phyloP scores from a whole-genome alignment of 2,329 filamentous ascomycete genomes.

The Fusarium hostae region DNA sequence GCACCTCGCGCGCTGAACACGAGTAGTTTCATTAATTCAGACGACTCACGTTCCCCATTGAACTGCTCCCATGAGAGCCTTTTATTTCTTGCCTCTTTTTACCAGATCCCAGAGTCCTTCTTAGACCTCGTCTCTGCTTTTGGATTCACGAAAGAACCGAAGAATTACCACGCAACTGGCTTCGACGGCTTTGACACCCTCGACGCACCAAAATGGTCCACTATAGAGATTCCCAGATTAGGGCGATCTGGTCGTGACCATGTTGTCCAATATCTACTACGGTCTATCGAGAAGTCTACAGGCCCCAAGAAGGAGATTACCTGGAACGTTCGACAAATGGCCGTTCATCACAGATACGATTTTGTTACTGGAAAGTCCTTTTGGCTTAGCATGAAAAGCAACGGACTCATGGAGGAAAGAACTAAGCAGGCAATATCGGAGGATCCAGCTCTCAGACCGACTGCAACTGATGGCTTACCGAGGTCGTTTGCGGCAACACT shows the following conservation, averaged over 20 bases:
- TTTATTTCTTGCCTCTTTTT: background rate
- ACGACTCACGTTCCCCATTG: background rate
- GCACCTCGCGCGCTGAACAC: no score
- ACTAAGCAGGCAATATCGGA: background rate
- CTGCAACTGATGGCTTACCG: background rate
- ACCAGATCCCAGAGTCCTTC: conserved; percentile 8
- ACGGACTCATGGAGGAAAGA: background rate
- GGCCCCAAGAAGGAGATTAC: background rate
- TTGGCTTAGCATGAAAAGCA: background rate
- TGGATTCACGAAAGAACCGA: background rate
- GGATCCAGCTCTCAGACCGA: background rate
- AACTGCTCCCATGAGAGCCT: conserved; percentile 9
- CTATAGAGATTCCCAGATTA: background rate
- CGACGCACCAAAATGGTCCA: background rate
- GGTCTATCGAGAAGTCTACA: background rate
- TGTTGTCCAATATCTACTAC: conserved; percentile 11
- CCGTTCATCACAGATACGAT: background rate
- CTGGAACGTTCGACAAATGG: background rate
- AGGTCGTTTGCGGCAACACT: background rate
- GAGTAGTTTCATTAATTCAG: no score
- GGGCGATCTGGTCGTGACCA: conserved; percentile 16
- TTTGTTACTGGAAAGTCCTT: background rate
- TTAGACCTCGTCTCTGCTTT: conserved; percentile 19
- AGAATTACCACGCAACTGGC: conserved; percentile 15
- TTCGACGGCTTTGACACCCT: conserved; percentile 8